These are phyloP conservation scores for Candida tallmaniae DNA, from an alignment of 805 yeast genomes.

Conservation along the genomic window DNA sequence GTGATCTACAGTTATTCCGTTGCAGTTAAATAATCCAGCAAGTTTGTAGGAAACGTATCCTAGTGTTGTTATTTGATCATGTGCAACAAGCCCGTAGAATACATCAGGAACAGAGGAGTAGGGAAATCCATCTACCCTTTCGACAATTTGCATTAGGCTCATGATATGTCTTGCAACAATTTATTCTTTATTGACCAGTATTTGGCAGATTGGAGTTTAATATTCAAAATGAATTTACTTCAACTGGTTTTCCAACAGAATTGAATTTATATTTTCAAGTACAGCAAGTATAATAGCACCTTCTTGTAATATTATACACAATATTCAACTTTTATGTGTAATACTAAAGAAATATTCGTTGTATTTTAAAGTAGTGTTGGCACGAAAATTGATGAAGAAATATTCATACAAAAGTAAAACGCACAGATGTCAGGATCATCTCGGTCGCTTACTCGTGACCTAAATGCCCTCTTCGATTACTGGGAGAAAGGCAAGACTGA, in stretches of 20 bases:
- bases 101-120: slow-evolving; percentile 12
- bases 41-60: slow-evolving; percentile 26
- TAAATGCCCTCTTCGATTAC: slow-evolving; percentile 20
- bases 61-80: slow-evolving; percentile 21
- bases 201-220: no score
- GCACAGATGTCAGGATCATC: slow-evolving; percentile 19
- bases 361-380: no score
- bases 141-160: slow-evolving; percentile 12
- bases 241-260: no score
- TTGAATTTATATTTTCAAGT: no score
- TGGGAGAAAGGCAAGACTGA: slow-evolving; percentile 15
- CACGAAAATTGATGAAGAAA: no score
- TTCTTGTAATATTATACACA: no score
- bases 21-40: slow-evolving; percentile 19
- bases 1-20: slow-evolving; percentile 19
- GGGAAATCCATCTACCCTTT: slow-evolving; percentile 29
- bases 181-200: no score
- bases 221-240: no score
- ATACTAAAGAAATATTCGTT: no score
- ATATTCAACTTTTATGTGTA: no score
- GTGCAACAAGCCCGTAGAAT: slow-evolving; percentile 24
- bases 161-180: background rate
- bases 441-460: slow-evolving; percentile 20
- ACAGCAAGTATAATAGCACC: no score
- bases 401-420: background rate